Percentiles rank a stretch among this genome's conserved stretches.
Evolutionary conservation across 2,329 filamentous ascomycete species (phyloP).

Genomic region (Pseudogymnoascus pannorum): DNA sequence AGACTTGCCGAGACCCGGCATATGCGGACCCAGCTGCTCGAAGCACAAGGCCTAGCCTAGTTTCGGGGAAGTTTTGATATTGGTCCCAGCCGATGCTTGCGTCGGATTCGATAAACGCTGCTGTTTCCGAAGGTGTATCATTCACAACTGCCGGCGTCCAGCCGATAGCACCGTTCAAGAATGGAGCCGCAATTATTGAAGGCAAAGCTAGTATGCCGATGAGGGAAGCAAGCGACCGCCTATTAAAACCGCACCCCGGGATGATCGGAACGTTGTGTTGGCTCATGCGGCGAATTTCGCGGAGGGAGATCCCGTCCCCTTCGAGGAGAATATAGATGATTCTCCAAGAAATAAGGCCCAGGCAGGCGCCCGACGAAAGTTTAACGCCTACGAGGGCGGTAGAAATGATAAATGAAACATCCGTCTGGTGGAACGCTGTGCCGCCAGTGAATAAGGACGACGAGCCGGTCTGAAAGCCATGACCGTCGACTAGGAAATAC

Average conservation of each 20-base stretch:
- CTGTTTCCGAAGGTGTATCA: neutral
- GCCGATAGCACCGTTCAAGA: neutral
- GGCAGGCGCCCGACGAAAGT: neutral
- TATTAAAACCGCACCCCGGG: neutral
- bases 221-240: neutral
- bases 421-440: neutral
- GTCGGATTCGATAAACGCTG: neutral
- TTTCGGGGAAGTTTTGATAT: neutral
- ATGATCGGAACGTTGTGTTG: neutral
- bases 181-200: neutral
- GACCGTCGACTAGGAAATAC: neutral
- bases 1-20: neutral
- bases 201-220: neutral
- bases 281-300: neutral
- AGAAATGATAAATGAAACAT: neutral
- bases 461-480: neutral
- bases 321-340: neutral
- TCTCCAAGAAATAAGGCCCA: neutral
- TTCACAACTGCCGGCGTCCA: neutral
- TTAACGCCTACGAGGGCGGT: neutral
- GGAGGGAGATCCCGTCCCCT: neutral
- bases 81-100: neutral
- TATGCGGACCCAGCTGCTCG: neutral
- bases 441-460: neutral
- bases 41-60: neutral